These are phyloP conservation scores for Periconia sp. DNA, from an alignment of 2,329 filamentous ascomycete species.

Conservation along the genomic window DNA sequence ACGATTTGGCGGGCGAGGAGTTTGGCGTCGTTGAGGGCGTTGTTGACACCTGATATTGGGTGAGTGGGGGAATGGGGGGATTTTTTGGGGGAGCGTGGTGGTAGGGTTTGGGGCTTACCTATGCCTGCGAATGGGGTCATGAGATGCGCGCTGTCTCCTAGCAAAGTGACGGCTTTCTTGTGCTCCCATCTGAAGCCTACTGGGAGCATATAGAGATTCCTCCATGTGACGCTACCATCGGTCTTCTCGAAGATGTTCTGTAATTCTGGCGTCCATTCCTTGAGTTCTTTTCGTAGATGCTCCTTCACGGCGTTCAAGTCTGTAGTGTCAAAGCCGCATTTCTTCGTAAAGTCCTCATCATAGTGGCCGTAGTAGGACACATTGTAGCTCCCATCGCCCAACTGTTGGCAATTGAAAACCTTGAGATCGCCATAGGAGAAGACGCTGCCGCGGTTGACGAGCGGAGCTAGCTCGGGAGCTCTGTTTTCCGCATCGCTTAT, in stretches of 20 bases:
- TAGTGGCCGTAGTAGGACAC: constrained; percentile 27
- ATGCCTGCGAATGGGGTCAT: constrained; percentile 47
- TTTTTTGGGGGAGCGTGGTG: too few relatives aligned
- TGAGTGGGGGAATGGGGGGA: too few relatives aligned
- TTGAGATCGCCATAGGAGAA: constrained; percentile 39
- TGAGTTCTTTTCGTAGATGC: constrained; percentile 25
- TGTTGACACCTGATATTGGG: too few relatives aligned
- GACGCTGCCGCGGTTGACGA: constrained; percentile 43
- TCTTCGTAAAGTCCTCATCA: constrained; percentile 29
- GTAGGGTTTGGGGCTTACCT: too few relatives aligned
- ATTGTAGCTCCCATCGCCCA: constrained; percentile 41
- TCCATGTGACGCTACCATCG: constrained; percentile 23
- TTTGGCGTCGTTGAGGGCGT: constrained; percentile 44
- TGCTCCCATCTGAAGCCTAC: constrained; percentile 47
- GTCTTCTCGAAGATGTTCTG: constrained; percentile 29
- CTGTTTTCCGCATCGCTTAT: constrained; percentile 33
- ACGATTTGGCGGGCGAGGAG: constrained; percentile 43
- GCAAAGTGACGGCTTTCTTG: constrained; percentile 44
- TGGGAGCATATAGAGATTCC: constrained; percentile 48
- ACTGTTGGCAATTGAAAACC: constrained; percentile 34
- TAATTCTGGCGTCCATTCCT: constrained; percentile 40
- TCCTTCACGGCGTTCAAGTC: constrained; percentile 23
- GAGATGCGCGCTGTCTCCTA: constrained; percentile 51
- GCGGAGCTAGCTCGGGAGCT: constrained; percentile 34
- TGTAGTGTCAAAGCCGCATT: constrained; percentile 23